Evolutionary conservation across 345 rosid species (phyloP).

Genomic region (Acer negundo): DNA sequence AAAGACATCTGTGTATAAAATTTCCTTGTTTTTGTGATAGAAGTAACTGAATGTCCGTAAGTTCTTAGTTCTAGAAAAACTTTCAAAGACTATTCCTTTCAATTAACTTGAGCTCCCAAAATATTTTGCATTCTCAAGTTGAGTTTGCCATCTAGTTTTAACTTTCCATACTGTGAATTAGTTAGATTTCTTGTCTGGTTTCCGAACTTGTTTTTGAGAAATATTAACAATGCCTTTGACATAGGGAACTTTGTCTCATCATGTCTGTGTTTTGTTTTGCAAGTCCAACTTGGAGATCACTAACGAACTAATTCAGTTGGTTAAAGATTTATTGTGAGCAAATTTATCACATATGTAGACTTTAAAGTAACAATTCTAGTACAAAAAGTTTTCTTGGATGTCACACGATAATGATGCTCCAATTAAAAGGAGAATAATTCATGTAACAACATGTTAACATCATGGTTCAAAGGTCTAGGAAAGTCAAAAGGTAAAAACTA

Average conservation of each 20-base stretch:
- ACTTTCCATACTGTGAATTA: not conserved
- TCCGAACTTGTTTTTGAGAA: too few relatives aligned
- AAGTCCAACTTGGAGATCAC: too few relatives aligned
- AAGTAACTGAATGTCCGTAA: not conserved
- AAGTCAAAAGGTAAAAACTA: not conserved
- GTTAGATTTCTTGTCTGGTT: conserved; percentile 1
- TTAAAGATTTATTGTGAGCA: too few relatives aligned
- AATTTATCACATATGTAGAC: too few relatives aligned
- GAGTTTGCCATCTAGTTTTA: not conserved
- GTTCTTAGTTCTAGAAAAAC: not conserved
- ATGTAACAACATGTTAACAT: not conserved
- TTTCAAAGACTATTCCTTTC: not conserved
- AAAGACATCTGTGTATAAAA: not conserved
- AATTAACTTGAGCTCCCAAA: not conserved
- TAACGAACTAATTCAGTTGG: too few relatives aligned
- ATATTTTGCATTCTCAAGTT: not conserved
- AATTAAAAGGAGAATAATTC: too few relatives aligned
- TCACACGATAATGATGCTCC: too few relatives aligned
- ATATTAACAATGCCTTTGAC: not conserved
- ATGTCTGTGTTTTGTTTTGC: not conserved
- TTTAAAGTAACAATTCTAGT: too few relatives aligned
- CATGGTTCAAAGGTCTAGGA: not conserved
- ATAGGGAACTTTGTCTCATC: not conserved
- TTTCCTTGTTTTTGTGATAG: not conserved
- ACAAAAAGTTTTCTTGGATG: too few relatives aligned